A percentile compares a stretch with the other conserved stretches of the same genome.
phyloP scores from a whole-genome alignment of 1,284 basidiomycete genomes.

The Ceratobasidium sp. region DNA sequence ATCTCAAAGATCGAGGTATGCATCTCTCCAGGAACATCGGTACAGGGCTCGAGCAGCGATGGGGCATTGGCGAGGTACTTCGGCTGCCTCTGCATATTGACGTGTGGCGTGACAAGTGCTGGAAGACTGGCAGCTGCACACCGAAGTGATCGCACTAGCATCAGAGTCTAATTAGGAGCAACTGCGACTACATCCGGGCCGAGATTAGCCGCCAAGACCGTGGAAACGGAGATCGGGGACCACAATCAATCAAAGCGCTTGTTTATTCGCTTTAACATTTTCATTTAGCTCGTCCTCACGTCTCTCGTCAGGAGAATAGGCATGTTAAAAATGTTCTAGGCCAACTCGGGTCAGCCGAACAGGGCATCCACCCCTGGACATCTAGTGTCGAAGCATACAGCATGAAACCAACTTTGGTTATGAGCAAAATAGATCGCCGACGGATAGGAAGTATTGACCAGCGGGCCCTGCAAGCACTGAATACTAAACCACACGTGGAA shows the following conservation, averaged over 20 bases:
- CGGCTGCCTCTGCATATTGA: neutral
- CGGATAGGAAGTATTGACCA: neutral
- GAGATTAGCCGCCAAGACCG: neutral
- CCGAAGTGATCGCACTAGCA: conserved; percentile 8
- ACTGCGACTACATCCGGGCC: neutral
- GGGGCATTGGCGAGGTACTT: conserved; percentile 11
- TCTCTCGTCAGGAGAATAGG: neutral
- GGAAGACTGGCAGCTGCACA: neutral
- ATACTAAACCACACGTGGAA: neutral
- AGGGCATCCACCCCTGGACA: neutral
- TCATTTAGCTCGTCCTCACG: neutral
- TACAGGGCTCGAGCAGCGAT: neutral
- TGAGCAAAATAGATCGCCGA: no score
- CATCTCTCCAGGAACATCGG: conserved; percentile 32
- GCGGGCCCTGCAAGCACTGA: neutral
- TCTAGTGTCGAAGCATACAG: neutral
- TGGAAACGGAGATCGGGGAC: conserved; percentile 14
- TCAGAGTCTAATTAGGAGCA: neutral
- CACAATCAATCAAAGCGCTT: neutral
- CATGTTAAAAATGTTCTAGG: neutral
- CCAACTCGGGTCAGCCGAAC: neutral
- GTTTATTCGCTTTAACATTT: conserved; percentile 10
- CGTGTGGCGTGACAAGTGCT: neutral
- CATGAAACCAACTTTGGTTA: neutral
- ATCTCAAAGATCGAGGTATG: conserved; percentile 9